A percentile compares a stretch with the other conserved stretches of the same genome.
These are phyloP conservation scores for Byssochlamys sp. DNA, from an alignment of 2,329 filamentous ascomycete genomes.

Conservation along the genomic window DNA sequence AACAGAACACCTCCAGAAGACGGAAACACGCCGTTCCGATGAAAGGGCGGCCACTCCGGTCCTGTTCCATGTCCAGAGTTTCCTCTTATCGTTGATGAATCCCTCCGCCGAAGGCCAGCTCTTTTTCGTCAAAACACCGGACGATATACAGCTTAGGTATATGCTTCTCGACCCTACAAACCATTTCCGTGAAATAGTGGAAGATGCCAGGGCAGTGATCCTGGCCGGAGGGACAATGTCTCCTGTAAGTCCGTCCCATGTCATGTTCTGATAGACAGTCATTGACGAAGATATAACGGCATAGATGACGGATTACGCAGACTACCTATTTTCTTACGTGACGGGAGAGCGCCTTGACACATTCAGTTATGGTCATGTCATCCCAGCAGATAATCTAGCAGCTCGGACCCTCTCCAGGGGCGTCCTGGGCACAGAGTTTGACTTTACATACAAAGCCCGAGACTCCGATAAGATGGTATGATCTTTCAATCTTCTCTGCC, in stretches of 20 bases:
- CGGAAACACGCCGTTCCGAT: conserved; percentile 25
- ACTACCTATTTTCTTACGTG: conserved; percentile 74
- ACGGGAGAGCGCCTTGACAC: conserved; percentile 57
- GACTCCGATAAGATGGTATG: conserved; percentile 54
- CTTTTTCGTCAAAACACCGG: conserved; percentile 44
- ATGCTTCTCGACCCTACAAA: conserved; percentile 83
- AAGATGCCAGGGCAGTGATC: conserved; percentile 75
- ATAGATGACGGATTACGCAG: conserved; percentile 73
- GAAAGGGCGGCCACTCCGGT: conserved; percentile 39
- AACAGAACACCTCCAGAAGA: conserved; percentile 51
- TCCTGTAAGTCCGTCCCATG: conserved; percentile 42
- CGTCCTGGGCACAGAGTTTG: conserved; percentile 50
- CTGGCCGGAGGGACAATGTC: conserved; percentile 96
- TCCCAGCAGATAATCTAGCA: conserved; percentile 69
- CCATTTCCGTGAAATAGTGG: conserved; percentile 79
- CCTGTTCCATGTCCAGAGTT: conserved; percentile 54
- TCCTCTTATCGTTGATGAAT: conserved; percentile 77
- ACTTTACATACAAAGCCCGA: conserved; percentile 79
- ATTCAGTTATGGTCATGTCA: conserved; percentile 88
- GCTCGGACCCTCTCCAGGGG: conserved; percentile 59
- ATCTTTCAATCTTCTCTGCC: background rate
- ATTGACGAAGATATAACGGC: conserved; percentile 5
- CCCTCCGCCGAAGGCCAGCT: conserved; percentile 59
- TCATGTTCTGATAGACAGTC: conserved; percentile 4
- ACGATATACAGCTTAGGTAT: conserved; percentile 60